These are phyloP conservation scores for Ceriops decandra DNA, from an alignment of 345 rosid genomes.

Conservation along the genomic window DNA sequence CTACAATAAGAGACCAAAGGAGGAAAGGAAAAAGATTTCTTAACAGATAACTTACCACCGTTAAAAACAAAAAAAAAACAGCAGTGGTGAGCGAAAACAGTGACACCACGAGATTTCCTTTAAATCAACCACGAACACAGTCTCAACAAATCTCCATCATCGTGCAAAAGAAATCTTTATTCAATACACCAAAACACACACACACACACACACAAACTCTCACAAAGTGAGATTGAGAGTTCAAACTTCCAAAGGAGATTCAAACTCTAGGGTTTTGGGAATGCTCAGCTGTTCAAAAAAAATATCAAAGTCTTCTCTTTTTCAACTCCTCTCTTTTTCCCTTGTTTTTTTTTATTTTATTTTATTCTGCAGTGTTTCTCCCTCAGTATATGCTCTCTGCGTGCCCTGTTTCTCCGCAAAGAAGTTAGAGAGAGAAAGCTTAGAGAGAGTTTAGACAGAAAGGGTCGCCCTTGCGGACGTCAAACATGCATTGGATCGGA, in stretches of 20 bases:
- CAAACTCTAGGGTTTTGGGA: constrained; percentile 36
- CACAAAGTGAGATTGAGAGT: constrained; percentile 4
- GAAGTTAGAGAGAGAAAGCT: constrained; percentile 42
- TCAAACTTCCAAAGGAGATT: constrained; percentile 1
- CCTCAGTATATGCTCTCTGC: constrained; percentile 19
- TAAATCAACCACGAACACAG: constrained; percentile 11
- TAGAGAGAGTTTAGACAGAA: constrained; percentile 18
- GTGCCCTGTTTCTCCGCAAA: constrained; percentile 55
- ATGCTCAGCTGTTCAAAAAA: neutral
- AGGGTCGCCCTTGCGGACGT: constrained; percentile 87
- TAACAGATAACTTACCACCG: constrained; percentile 21
- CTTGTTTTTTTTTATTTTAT: constrained; percentile 7
- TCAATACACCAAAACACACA: neutral
- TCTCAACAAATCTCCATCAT: neutral
- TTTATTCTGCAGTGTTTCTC: constrained; percentile 16
- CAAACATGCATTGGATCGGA: constrained; percentile 71
- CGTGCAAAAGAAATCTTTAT: neutral
- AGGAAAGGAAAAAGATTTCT: constrained; percentile 18
- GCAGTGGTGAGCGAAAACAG: constrained; percentile 14
- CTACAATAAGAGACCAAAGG: neutral
- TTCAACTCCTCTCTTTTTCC: constrained; percentile 4
- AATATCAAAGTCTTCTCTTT: constrained; percentile 18
- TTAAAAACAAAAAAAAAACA: neutral
- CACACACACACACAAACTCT: neutral
- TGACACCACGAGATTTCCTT: neutral